phyloP scores from a whole-genome alignment of 2,329 filamentous ascomycete genomes.

The Penicillium sp. region DNA sequence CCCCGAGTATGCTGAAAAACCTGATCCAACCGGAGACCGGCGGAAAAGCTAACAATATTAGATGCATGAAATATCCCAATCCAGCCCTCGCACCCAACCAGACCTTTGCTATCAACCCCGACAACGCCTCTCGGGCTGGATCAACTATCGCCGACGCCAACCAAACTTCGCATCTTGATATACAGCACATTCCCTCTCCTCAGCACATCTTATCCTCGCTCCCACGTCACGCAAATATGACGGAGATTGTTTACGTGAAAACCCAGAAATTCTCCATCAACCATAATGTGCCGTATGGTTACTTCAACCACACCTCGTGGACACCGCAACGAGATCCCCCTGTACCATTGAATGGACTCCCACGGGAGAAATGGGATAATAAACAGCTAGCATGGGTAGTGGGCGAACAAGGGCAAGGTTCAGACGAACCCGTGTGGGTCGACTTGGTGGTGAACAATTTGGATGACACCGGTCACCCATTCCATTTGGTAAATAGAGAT shows the following conservation, averaged over 20 bases:
- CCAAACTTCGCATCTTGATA: not conserved
- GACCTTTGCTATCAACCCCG: slow-evolving; percentile 36
- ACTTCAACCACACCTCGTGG: slow-evolving; percentile 51
- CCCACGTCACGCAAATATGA: slow-evolving; percentile 33
- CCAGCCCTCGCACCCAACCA: slow-evolving; percentile 42
- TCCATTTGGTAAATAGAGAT: slow-evolving; percentile 44
- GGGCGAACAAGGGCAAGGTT: slow-evolving; percentile 21
- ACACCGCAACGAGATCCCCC: slow-evolving; percentile 37
- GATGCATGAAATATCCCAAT: slow-evolving; percentile 48
- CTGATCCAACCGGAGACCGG: not conserved
- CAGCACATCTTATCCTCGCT: slow-evolving; percentile 17
- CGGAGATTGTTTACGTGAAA: slow-evolving; percentile 48
- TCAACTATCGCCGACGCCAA: not conserved
- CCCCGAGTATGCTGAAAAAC: slow-evolving; percentile 30
- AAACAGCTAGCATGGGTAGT: slow-evolving; percentile 39
- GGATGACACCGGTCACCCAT: slow-evolving; percentile 51
- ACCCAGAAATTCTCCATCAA: slow-evolving; percentile 46
- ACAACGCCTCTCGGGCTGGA: slow-evolving; percentile 21
- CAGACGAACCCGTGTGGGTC: slow-evolving; percentile 38
- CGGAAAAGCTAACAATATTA: slow-evolving; percentile 8
- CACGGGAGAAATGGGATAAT: slow-evolving; percentile 40
- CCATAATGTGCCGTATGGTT: slow-evolving; percentile 46
- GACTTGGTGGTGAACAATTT: slow-evolving; percentile 53
- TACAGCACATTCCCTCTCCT: not conserved
- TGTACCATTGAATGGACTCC: slow-evolving; percentile 35